Base-by-base conservation (phyloP, 129 eudicot genomes). In the Kitagawia praeruptora region DNA sequence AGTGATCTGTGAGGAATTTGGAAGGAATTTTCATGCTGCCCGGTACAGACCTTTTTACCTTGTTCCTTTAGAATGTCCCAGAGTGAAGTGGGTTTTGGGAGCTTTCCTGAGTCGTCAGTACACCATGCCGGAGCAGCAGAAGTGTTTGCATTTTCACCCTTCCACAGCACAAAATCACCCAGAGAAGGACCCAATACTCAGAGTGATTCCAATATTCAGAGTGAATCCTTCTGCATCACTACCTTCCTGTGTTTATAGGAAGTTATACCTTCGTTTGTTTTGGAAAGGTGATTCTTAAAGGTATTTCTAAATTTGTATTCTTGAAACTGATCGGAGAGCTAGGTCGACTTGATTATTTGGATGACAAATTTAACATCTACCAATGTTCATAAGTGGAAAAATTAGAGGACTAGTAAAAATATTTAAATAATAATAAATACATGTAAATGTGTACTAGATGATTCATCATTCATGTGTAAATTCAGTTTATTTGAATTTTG, bases 51-150 rank as follows among this genome's bases (percentile, higher is more conserved):
- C 63, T 86, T 90, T 79, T 83, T 90, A 80, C 86, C 93, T 79
- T 96, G 99, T 80, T 96, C 99, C 77, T 89, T 92, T 18, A 88
- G 83, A 63, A 96, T 96, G 79, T 96, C 99, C 85, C 99, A 89
- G 74, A 96, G 79, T 25, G 98, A 96, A 45, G 97, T 71, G 8
- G 84, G 85, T 61, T 84, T 81, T 12, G 87, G 54, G 46, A 75
- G 6, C 79, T 90, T 96, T 27, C 85, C 93, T 8, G 99, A 82
- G 74, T 96, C 99, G 19, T n/a, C n/a, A n/a, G 89, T 85, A 25
- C 91, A 87, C 99, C 99, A 96, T 11, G 99, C 99, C n/a, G 95
- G 99, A 40, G 93, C 91, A 80, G 95, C 88, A 23, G 94, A 47
- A 63, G 95, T 66, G 76, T 82, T 78, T 3, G 88, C 80, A 41